Evolutionary conservation across 2,329 filamentous ascomycete genomes (phyloP).

Genomic region (Penicillium sp.): DNA sequence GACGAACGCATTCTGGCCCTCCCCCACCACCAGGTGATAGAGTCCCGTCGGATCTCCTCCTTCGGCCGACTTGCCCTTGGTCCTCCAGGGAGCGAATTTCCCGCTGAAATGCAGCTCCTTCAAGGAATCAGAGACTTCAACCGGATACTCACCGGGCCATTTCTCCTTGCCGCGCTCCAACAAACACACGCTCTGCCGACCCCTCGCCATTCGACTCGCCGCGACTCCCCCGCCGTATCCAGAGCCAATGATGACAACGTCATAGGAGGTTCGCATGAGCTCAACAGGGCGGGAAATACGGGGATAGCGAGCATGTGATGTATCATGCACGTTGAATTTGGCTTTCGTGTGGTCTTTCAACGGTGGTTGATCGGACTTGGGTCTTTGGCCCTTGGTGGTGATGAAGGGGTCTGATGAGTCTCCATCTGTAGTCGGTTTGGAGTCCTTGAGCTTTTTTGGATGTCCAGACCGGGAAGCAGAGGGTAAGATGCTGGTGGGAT

Average conservation of each 20-base stretch:
- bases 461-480: background rate
- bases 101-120: conserved; percentile 2
- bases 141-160: conserved; percentile 2
- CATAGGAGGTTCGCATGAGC: conserved; percentile 3
- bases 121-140: background rate
- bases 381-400: background rate
- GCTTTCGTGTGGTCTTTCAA: background rate
- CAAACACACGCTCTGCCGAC: conserved; percentile 2
- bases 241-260: conserved; percentile 3
- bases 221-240: conserved; percentile 2
- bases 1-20: conserved; percentile 3
- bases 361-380: background rate
- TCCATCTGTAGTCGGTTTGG: background rate
- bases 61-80: conserved; percentile 4
- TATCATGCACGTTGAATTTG: conserved; percentile 1
- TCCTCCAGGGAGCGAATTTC: conserved; percentile 3
- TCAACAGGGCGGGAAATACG: conserved; percentile 3
- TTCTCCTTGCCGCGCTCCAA: conserved; percentile 3
- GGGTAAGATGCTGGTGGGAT: background rate
- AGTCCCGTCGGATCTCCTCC: background rate
- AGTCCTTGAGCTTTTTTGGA: background rate
- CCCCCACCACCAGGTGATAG: conserved; percentile 1
- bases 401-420: background rate
- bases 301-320: conserved; percentile 4
- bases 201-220: conserved; percentile 3